Conservation (phyloP, 768 basidiomycete species). For the Royoungia palumana region DNA sequence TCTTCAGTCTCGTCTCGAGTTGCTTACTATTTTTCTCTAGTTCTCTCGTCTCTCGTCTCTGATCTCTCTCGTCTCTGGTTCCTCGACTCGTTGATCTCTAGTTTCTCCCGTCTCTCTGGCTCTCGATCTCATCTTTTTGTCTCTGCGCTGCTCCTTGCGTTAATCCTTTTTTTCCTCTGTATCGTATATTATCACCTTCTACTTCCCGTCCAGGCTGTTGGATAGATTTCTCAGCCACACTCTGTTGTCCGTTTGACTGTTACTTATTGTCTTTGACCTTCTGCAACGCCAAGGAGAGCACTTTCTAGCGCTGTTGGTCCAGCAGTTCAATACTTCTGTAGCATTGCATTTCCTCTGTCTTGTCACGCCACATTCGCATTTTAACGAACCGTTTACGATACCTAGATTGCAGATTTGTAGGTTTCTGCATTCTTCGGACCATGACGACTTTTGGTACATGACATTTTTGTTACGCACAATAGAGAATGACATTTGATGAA, state of each 20-base stretch:
- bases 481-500: conserved; percentile 24
- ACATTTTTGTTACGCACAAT: conserved; percentile 22
- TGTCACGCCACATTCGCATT: conserved; percentile 11
- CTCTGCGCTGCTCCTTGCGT: conserved; percentile 31
- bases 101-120: conserved; percentile 16
- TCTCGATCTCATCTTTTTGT: conserved; percentile 14
- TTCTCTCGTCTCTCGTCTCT: conserved; percentile 10
- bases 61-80: conserved; percentile 3
- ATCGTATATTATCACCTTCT: conserved; percentile 29
- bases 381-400: conserved; percentile 14
- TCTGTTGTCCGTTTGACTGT: conserved; percentile 20
- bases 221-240: conserved; percentile 32
- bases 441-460: conserved; percentile 22
- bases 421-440: conserved; percentile 27
- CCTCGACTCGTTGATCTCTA: conserved; percentile 9
- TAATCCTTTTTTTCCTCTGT: conserved; percentile 28
- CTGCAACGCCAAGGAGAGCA: conserved; percentile 34
- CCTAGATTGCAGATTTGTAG: conserved; percentile 29
- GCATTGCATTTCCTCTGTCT: conserved; percentile 32
- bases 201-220: conserved; percentile 27
- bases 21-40: conserved; percentile 18
- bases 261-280: conserved; percentile 37
- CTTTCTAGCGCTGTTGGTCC: conserved; percentile 28
- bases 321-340: conserved; percentile 31
- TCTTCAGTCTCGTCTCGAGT: conserved; percentile 28